Evolutionary conservation across 805 yeast species (phyloP).

Genomic region (Ogataea polymorpha): DNA sequence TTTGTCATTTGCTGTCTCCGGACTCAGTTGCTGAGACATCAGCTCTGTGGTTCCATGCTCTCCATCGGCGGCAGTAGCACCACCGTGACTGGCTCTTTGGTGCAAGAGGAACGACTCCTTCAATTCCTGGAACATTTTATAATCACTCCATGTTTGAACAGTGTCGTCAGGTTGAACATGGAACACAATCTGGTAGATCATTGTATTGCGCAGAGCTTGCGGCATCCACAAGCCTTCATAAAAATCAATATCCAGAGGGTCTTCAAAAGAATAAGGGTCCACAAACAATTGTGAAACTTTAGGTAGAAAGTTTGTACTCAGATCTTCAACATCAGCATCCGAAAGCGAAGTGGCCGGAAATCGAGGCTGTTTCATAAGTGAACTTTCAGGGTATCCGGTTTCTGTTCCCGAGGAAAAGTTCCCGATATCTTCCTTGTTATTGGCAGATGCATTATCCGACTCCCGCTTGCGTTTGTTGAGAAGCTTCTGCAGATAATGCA

Average conservation of each 20-base stretch:
- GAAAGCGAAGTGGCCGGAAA: conserved; percentile 37
- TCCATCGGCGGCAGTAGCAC: neutral
- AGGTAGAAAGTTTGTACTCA: conserved; percentile 36
- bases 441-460: neutral
- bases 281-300: conserved; percentile 43
- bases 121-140: conserved; percentile 64
- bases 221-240: conserved; percentile 84
- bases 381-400: conserved; percentile 24
- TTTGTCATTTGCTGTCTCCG: neutral
- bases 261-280: conserved; percentile 87
- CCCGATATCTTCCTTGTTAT: conserved; percentile 3
- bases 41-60: neutral
- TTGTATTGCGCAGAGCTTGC: conserved; percentile 79
- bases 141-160: conserved; percentile 88
- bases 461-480: conserved; percentile 41
- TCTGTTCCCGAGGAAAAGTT: conserved; percentile 13
- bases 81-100: conserved; percentile 21
- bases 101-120: conserved; percentile 49
- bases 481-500: conserved; percentile 66
- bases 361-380: conserved; percentile 28
- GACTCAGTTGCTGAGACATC: neutral
- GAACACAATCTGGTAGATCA: conserved; percentile 77
- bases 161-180: conserved; percentile 93
- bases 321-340: conserved; percentile 40
- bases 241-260: conserved; percentile 80